Evolutionary conservation across 345 rosid genomes (phyloP).

Genomic region (Linum lewisii): DNA sequence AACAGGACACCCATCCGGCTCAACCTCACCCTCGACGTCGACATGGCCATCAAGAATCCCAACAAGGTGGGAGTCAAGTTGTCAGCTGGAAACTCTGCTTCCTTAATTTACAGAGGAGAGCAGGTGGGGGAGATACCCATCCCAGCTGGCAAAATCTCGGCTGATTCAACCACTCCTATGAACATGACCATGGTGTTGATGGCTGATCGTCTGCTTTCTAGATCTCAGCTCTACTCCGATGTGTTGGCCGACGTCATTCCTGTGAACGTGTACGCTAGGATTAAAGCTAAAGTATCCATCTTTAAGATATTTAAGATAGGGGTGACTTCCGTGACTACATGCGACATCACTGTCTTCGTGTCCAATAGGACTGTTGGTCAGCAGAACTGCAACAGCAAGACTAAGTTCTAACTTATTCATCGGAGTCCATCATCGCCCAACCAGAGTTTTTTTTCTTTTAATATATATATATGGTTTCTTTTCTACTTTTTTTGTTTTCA

Average conservation of each 20-base stretch:
- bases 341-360: slow-evolving; percentile 40
- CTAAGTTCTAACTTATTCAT: slow-evolving; percentile 58
- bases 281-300: slow-evolving; percentile 53
- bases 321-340: slow-evolving; percentile 38
- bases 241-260: slow-evolving; percentile 33
- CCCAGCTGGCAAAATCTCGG: slow-evolving; percentile 38
- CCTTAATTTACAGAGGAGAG: slow-evolving; percentile 48
- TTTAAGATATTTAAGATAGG: slow-evolving; percentile 34
- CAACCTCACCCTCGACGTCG: slow-evolving; percentile 44
- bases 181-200: slow-evolving; percentile 49
- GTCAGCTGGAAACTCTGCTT: slow-evolving; percentile 33
- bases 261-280: slow-evolving; percentile 26
- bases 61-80: slow-evolving; percentile 52
- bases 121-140: slow-evolving; percentile 60
- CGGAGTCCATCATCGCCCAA: no score
- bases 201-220: slow-evolving; percentile 52
- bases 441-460: no score
- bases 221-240: slow-evolving; percentile 32
- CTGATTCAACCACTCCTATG: slow-evolving; percentile 35
- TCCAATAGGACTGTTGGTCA: slow-evolving; percentile 34
- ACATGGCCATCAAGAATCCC: slow-evolving; percentile 49
- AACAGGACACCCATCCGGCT: slow-evolving; percentile 18
- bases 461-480: no score
- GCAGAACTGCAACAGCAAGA: slow-evolving; percentile 47
- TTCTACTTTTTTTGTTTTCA: no score